Evolutionary conservation across 495 filamentous ascomycete genomes (phyloP), one percentile per base, ranked within the genome.

Genomic region (Penicillium verhagenii): DNA sequence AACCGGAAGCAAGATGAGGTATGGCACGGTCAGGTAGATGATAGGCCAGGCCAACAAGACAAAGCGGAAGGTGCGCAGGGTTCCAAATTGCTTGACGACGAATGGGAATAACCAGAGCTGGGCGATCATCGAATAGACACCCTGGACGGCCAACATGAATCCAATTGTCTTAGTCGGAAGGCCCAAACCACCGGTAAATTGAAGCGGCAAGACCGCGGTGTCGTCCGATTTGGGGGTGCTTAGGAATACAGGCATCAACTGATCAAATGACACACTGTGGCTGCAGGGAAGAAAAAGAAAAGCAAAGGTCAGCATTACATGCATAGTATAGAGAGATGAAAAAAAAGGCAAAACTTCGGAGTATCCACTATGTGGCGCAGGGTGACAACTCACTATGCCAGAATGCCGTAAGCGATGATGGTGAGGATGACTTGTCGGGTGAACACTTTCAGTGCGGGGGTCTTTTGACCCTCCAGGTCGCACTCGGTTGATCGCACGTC

Each of bases 241-340:
- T 52, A 98, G 81, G 56, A 97, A 89, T 4, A 97, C 89, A 0
- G 94, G 95, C 58, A 97, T 84, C 28, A 97, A 77, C 65, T 96
- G 88, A 74, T 98, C 94, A 60, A 96, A 96, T 0, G 90, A 91
- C 66, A 98, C 96, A 47, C 87, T 89, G 62, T 91, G 87, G 47
- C 92, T 96, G 72, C 79, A 74, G 70, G 31, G 42, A 38, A 52
- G 50, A 28, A 23, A 45, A 3, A 45, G 46, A 51, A 47, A 45
- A 43, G 33, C 11, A 25, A 40, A 50, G 37, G 53, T 56, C 37
- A 50, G 48, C 42, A 57, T 47, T 48, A 23, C 33, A 16, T 33
- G 8, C 33, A 35, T 6, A 14, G 26, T 28, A 9, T 9, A 28
- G 26, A 28, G 6, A 28, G 26, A 28, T 43, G 47, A 48, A 18